A percentile compares a stretch with the other conserved stretches of the same genome.
phyloP scores from a whole-genome alignment of 2,329 filamentous ascomycete genomes.

The Nannizzia gypsea region DNA sequence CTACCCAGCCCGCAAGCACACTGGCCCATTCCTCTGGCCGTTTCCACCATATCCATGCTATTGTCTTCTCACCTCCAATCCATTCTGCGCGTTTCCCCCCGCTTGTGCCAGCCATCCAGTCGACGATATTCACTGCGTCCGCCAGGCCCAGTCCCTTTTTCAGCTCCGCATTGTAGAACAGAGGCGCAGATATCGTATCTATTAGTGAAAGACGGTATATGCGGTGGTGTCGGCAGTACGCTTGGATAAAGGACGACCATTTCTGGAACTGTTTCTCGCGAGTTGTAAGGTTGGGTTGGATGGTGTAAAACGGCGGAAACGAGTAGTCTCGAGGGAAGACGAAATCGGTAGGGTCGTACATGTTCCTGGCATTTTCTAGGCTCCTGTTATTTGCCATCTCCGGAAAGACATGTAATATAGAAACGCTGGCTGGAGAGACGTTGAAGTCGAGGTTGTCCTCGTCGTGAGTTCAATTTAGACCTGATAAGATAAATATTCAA shows the following conservation, averaged over 20 bases:
- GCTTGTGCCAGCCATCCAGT: constrained; percentile 44
- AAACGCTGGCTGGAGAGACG: not conserved
- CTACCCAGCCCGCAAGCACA: constrained; percentile 59
- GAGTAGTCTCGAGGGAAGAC: constrained; percentile 33
- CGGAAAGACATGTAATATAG: not conserved
- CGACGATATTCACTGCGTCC: constrained; percentile 43
- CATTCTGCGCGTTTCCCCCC: constrained; percentile 49
- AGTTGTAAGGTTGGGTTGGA: constrained; percentile 36
- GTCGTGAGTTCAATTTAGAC: not conserved
- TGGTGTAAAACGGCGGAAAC: constrained; percentile 44
- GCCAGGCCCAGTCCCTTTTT: constrained; percentile 38
- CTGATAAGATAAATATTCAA: constrained; percentile 10
- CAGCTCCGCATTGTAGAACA: constrained; percentile 42
- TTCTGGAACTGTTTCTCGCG: constrained; percentile 51
- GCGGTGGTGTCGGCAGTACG: constrained; percentile 68
- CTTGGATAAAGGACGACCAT: constrained; percentile 75
- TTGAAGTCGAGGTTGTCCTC: not conserved
- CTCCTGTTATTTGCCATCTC: not conserved
- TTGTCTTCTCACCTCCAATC: constrained; percentile 41
- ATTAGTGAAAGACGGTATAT: constrained; percentile 63
- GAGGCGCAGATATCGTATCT: constrained; percentile 45
- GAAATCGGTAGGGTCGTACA: constrained; percentile 17
- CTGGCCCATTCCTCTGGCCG: constrained; percentile 84
- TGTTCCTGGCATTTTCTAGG: too few relatives aligned
- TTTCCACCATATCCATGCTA: constrained; percentile 71